Evolutionary conservation across 1,284 basidiomycete genomes (phyloP).

Genomic region (Termitomyces sp.): DNA sequence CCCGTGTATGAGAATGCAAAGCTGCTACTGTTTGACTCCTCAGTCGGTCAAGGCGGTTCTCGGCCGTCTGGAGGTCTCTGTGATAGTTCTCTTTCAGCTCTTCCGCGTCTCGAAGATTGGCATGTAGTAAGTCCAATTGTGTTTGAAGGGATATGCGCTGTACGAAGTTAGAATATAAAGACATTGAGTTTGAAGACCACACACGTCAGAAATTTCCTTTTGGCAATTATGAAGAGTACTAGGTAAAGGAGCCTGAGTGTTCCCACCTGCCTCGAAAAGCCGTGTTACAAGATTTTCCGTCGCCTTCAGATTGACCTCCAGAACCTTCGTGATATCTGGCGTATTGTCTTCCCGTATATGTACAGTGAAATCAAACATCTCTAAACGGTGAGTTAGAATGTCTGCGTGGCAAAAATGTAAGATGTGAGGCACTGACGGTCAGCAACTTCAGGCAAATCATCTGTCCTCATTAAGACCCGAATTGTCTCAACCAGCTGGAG

Average conservation of each 20-base stretch:
- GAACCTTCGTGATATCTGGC: constrained; percentile 40
- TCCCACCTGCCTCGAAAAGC: constrained; percentile 46
- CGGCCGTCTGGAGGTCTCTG: constrained; percentile 55
- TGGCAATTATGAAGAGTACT: constrained; percentile 44
- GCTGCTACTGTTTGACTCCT: constrained; percentile 58
- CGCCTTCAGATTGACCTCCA: constrained; percentile 53
- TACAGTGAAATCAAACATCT: constrained; percentile 51
- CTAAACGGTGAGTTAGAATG: constrained; percentile 22
- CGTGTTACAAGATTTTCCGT: constrained; percentile 58
- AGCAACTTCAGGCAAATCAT: constrained; percentile 41
- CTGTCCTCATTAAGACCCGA: constrained; percentile 53
- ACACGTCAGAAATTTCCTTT: constrained; percentile 58
- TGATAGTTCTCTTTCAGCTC: constrained; percentile 51
- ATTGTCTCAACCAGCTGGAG: constrained; percentile 65
- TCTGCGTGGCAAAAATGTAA: constrained; percentile 6
- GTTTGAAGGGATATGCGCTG: constrained; percentile 58
- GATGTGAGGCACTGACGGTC: constrained; percentile 43
- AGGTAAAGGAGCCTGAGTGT: constrained; percentile 25
- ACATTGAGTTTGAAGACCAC: constrained; percentile 17
- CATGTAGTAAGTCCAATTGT: constrained; percentile 55
- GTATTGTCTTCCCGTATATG: constrained; percentile 46
- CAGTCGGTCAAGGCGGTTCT: constrained; percentile 71
- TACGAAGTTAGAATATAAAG: constrained; percentile 13
- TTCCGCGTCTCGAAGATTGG: constrained; percentile 52
- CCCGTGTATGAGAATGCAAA: constrained; percentile 32